Evolutionary conservation across 2,329 filamentous ascomycete genomes (phyloP).

Genomic region (Hypoxylon sp.): DNA sequence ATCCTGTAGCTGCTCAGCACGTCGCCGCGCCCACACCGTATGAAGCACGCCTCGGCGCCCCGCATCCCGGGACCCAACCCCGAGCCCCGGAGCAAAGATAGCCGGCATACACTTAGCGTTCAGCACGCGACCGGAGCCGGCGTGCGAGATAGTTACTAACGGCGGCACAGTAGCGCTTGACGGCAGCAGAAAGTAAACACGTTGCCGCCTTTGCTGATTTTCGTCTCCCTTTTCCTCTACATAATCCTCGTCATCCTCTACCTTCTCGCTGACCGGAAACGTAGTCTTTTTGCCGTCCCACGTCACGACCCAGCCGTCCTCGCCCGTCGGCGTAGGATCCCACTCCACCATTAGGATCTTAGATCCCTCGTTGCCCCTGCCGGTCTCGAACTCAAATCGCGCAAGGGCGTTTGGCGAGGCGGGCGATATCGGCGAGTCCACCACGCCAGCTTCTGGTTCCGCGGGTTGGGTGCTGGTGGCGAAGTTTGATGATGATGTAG

Average conservation of each 20-base stretch:
- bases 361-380: constrained; percentile 83
- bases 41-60: constrained; percentile 88
- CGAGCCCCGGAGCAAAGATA: constrained; percentile 85
- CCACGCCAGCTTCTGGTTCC: constrained; percentile 45
- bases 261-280: constrained; percentile 74
- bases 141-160: constrained; percentile 75
- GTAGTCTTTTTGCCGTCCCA: constrained; percentile 87
- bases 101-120: constrained; percentile 85
- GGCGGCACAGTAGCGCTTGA: constrained; percentile 80
- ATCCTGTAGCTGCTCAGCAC: constrained; percentile 79
- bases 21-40: constrained; percentile 90
- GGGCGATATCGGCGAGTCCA: constrained; percentile 62
- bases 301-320: constrained; percentile 77
- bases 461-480: constrained; percentile 20
- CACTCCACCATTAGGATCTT: constrained; percentile 96
- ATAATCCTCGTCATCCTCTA: constrained; percentile 25
- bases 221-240: constrained; percentile 45
- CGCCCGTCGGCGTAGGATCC: constrained; percentile 63
- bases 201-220: constrained; percentile 64
- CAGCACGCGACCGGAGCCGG: constrained; percentile 58
- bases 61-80: constrained; percentile 74
- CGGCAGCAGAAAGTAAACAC: constrained; percentile 86
- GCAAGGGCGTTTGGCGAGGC: constrained; percentile 72
- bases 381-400: constrained; percentile 88
- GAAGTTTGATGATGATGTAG: constrained; percentile 25